Base-by-base conservation (phyloP, 2,329 filamentous ascomycete species). In the Fusarium secorum region DNA sequence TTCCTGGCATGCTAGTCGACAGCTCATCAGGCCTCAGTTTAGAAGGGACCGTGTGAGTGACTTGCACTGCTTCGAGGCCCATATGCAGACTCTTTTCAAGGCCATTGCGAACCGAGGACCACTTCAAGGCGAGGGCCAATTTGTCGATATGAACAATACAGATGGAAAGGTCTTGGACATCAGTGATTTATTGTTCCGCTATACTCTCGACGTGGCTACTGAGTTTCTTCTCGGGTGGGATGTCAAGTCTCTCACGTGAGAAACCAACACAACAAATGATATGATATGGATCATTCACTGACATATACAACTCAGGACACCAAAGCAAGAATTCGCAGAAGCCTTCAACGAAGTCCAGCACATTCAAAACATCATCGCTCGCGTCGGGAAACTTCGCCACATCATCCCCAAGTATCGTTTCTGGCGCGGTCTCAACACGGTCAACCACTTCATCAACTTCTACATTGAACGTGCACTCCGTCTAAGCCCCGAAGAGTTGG, bases 11-110 rank as follows among this genome's bases (percentile, higher is more conserved):
- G 86, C 87, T 60, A 94, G 91, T 56, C 87, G 95, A n/a, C 90
- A 93, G 71, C 85, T 97, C 65, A 90, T 98, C 68, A 87, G 94
- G 4, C 94, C 95, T 0, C 93, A 97, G 76, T 97, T 97, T 80
- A 90, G 94, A 76, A 92, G 91, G 74, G 92, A 97, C 76, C 91
- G 94, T 24, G 88, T 97, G 38, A 92, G 91, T 70, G 93, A 97
- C 79, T 82, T 97, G 66, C 86, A 93, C 55, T 90, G 91, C 64
- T 95, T 97, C 77, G 95, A 97, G 81, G 84, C 85, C 26, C 94
- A 97, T 77, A 87, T 95, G 28, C 86, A 93, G 76, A 87, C 89
- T 1, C 84, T 97, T n/a, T 88, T 97, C 78, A 83, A 85, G 24
- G 86, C 91, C 72, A 87, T 97, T 68, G 85, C 86, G 32, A 87